A percentile compares a stretch with the other conserved stretches of the same genome.
phyloP scores from a whole-genome alignment of 352 stramenopile species.

The Phytophthora constricta region DNA sequence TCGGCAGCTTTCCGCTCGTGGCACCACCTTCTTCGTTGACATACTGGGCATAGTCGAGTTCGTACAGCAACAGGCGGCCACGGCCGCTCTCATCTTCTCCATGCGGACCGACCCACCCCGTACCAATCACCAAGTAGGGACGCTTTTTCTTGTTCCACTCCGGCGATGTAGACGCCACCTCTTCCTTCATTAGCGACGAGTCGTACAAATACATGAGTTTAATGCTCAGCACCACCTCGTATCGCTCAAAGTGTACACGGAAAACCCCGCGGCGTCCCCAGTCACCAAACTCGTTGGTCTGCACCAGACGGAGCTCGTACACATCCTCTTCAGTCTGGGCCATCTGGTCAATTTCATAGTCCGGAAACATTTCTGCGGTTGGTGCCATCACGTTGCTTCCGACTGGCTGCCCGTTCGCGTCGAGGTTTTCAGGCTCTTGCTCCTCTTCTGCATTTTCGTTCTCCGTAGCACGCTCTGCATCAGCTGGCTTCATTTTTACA shows the following conservation, averaged over 20 bases:
- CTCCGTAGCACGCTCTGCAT: slow-evolving; percentile 68
- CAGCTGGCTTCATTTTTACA: slow-evolving; percentile 51
- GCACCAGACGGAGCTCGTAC: slow-evolving; percentile 82
- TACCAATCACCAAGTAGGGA: slow-evolving; percentile 84
- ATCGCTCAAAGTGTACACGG: slow-evolving; percentile 84
- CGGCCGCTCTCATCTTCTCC: slow-evolving; percentile 89
- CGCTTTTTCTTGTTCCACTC: slow-evolving; percentile 86
- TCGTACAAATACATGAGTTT: slow-evolving; percentile 90
- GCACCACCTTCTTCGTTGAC: slow-evolving; percentile 73
- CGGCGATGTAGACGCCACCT: slow-evolving; percentile 64
- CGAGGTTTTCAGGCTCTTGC: slow-evolving; percentile 45
- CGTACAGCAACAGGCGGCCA: slow-evolving; percentile 84
- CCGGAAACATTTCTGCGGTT: slow-evolving; percentile 80
- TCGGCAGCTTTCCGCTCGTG: slow-evolving; percentile 82
- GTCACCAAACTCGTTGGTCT: slow-evolving; percentile 84
- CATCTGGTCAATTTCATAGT: slow-evolving; percentile 70
- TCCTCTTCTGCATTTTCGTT: slow-evolving; percentile 69
- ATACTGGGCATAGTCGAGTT: slow-evolving; percentile 90
- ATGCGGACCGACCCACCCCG: slow-evolving; percentile 81
- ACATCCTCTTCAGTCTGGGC: slow-evolving; percentile 79
- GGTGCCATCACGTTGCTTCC: slow-evolving; percentile 81
- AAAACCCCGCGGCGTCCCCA: slow-evolving; percentile 78
- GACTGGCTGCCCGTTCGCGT: slow-evolving; percentile 51
- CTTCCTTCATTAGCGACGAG: slow-evolving; percentile 78
- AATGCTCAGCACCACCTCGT: slow-evolving; percentile 85